Evolutionary conservation across 352 stramenopile genomes (phyloP).

Genomic region (Phytophthora foliorum): DNA sequence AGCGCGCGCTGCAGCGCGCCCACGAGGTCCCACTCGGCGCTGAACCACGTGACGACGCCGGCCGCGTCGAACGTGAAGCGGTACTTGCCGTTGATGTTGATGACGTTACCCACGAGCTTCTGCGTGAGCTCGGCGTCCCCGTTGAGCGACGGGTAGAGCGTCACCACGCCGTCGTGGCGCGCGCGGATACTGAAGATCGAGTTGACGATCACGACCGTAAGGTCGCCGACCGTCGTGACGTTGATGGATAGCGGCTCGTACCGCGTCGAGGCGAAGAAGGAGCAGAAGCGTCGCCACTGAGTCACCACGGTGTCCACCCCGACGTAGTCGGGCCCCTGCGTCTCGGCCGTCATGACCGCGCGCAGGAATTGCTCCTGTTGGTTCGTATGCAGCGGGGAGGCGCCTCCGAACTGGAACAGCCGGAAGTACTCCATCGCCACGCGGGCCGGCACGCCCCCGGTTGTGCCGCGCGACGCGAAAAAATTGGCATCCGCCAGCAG

Average conservation of each 20-base stretch:
- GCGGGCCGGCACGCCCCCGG: slow-evolving; percentile 38
- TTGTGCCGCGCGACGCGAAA: slow-evolving; percentile 43
- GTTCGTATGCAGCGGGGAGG: slow-evolving; percentile 25
- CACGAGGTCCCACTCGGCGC: slow-evolving; percentile 67
- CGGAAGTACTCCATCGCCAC: slow-evolving; percentile 66
- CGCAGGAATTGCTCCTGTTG: slow-evolving; percentile 69
- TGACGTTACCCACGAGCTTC: slow-evolving; percentile 49
- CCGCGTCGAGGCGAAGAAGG: slow-evolving; percentile 55
- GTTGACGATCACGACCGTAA: slow-evolving; percentile 57
- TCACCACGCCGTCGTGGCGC: slow-evolving; percentile 50
- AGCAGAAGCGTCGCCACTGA: slow-evolving; percentile 63
- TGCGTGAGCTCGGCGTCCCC: slow-evolving; percentile 58
- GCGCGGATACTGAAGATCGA: slow-evolving; percentile 49
- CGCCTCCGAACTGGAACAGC: slow-evolving; percentile 61
- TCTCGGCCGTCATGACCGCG: slow-evolving; percentile 49
- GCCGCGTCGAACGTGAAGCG: slow-evolving; percentile 59
- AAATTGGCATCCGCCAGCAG: slow-evolving; percentile 46
- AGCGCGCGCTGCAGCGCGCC: slow-evolving; percentile 50
- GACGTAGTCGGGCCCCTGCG: slow-evolving; percentile 61
- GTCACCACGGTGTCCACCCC: slow-evolving; percentile 60
- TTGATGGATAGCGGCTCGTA: slow-evolving; percentile 44
- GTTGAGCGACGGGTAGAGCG: slow-evolving; percentile 55
- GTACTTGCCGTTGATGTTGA: slow-evolving; percentile 53
- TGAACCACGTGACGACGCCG: slow-evolving; percentile 59
- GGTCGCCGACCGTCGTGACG: slow-evolving; percentile 43